These are phyloP conservation scores for Ceratobasidium sp. DNA, from an alignment of 1,284 basidiomycete genomes.

Conservation along the genomic window DNA sequence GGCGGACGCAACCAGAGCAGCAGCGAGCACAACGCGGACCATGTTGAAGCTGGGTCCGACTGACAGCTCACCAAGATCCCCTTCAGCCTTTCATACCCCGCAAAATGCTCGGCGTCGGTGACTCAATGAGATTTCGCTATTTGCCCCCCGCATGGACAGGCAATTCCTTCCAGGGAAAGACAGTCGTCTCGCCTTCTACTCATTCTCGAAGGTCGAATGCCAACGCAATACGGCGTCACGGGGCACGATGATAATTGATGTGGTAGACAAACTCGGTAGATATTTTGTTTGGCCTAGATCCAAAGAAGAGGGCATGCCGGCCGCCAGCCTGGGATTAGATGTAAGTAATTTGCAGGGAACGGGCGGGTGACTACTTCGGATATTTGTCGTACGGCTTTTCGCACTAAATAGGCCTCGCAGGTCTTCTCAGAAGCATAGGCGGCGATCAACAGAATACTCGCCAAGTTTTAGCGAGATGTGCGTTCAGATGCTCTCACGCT, in stretches of 20 bases:
- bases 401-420: slow-evolving; percentile 1
- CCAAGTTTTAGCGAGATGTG: slow-evolving; percentile 7
- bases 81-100: slow-evolving; percentile 25
- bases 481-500: neutral
- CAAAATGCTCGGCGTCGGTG: neutral
- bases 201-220: slow-evolving; percentile 12
- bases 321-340: neutral
- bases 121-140: neutral
- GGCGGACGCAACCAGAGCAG: slow-evolving; percentile 22
- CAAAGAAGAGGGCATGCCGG: neutral
- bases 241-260: neutral
- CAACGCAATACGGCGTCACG: slow-evolving; percentile 10
- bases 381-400: slow-evolving; percentile 13
- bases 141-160: slow-evolving; percentile 10
- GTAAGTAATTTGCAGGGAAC: slow-evolving; percentile 23
- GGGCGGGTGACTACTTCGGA: slow-evolving; percentile 18
- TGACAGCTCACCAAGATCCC: neutral
- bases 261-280: neutral
- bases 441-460: slow-evolving; percentile 1
- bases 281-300: slow-evolving; percentile 2
- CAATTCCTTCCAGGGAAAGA: slow-evolving; percentile 1
- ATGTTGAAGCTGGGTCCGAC: slow-evolving; percentile 3
- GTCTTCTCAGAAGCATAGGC: slow-evolving; percentile 1
- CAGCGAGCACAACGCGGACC: slow-evolving; percentile 33
- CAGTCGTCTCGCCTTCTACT: neutral